Percentiles rank a stretch among this genome's conserved stretches.
These are phyloP conservation scores for Hanseniaspora guilliermondii DNA, from an alignment of 805 yeast genomes.

Conservation along the genomic window DNA sequence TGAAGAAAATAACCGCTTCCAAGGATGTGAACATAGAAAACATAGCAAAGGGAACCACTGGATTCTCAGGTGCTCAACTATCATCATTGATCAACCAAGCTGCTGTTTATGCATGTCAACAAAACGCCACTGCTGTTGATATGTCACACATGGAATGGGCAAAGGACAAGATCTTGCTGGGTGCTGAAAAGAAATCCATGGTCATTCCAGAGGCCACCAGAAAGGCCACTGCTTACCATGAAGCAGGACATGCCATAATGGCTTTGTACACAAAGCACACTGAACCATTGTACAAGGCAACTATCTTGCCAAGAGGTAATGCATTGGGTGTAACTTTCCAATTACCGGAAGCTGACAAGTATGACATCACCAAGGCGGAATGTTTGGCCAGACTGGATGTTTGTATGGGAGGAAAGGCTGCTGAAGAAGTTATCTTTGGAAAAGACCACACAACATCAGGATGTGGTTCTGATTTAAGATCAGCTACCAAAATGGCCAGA, in stretches of 20 bases:
- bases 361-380: constrained; percentile 79
- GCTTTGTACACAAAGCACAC: constrained; percentile 92
- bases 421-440: constrained; percentile 88
- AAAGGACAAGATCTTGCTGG: constrained; percentile 92
- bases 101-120: constrained; percentile 90
- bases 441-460: constrained; percentile 89
- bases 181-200: constrained; percentile 96
- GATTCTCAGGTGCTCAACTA: constrained; percentile 94
- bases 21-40: constrained; percentile 76
- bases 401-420: constrained; percentile 97
- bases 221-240: constrained; percentile 92
- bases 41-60: constrained; percentile 95
- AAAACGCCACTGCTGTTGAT: constrained; percentile 78
- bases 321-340: constrained; percentile 96
- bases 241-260: constrained; percentile 98
- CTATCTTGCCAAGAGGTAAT: constrained; percentile 90
- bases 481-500: constrained; percentile 85
- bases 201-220: constrained; percentile 92
- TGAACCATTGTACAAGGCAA: constrained; percentile 89
- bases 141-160: constrained; percentile 98
- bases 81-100: constrained; percentile 96
- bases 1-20: constrained; percentile 78
- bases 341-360: constrained; percentile 95
- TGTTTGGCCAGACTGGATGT: constrained; percentile 88
- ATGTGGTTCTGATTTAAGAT: constrained; percentile 79